Conservation (phyloP, 805 yeast genomes). For the Nakazawaea siamensis region DNA sequence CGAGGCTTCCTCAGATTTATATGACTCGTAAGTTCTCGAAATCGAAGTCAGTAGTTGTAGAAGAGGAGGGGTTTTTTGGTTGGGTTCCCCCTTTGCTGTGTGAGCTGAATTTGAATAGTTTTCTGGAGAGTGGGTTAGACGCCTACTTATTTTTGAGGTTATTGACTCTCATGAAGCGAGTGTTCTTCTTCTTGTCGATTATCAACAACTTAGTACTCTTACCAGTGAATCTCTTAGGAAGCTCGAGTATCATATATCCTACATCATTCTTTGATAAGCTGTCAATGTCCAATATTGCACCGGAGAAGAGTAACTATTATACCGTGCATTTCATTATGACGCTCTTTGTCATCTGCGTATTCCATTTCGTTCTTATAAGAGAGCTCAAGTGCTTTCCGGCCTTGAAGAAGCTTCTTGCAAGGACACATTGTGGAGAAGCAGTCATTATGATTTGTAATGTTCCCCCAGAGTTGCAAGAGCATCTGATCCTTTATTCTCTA, state of each 20-base stretch:
- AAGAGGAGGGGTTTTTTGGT: too few species aligned
- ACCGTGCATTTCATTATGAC: slow-evolving; percentile 60
- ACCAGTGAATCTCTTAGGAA: slow-evolving; percentile 52
- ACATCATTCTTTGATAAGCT: slow-evolving; percentile 40
- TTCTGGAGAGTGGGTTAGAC: slow-evolving; percentile 55
- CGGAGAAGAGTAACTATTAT: slow-evolving; percentile 37
- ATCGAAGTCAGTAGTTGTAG: too few species aligned
- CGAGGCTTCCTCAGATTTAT: too few species aligned
- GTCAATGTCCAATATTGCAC: slow-evolving; percentile 63
- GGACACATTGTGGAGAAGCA: too few species aligned
- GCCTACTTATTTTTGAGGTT: slow-evolving; percentile 67
- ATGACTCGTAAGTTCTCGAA: too few species aligned
- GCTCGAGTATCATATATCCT: neutral
- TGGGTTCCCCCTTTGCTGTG: too few species aligned
- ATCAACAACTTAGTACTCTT: slow-evolving; percentile 51
- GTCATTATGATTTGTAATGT: slow-evolving; percentile 33
- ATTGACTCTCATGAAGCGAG: slow-evolving; percentile 37
- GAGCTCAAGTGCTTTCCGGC: slow-evolving; percentile 35
- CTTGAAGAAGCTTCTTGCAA: neutral
- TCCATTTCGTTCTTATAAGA: slow-evolving; percentile 44
- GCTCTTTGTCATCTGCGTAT: slow-evolving; percentile 41
- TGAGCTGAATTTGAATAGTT: too few species aligned
- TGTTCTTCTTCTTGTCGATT: slow-evolving; percentile 45
- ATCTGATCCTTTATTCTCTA: slow-evolving; percentile 18
- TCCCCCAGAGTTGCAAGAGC: slow-evolving; percentile 26